Conservation (phyloP, 108 stramenopile genomes). For the Pseudonitzschia delicatissima region DNA sequence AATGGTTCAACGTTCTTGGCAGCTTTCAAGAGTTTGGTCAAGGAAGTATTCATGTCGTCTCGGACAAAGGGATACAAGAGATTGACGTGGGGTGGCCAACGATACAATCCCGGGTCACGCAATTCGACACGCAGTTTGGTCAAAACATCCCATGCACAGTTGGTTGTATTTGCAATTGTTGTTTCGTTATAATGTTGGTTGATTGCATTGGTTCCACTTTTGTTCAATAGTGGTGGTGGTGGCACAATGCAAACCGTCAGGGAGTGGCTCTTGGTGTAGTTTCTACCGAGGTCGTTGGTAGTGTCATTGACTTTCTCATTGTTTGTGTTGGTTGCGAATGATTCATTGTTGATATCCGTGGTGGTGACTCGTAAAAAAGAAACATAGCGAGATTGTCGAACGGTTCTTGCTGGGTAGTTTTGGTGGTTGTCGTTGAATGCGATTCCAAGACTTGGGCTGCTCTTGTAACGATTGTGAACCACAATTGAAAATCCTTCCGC, state of each 20-base stretch:
- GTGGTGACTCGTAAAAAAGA: too few species aligned
- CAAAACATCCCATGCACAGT: constrained; percentile 37
- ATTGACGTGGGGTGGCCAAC: constrained; percentile 66
- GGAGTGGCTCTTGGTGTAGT: constrained; percentile 14
- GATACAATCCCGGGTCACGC: constrained; percentile 54
- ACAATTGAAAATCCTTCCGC: too few species aligned
- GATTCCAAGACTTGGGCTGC: too few species aligned
- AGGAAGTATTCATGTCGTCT: background rate
- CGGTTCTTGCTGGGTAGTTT: too few species aligned
- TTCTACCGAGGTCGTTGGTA: too few species aligned
- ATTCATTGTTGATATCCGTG: too few species aligned
- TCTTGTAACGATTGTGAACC: too few species aligned
- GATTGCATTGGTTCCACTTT: background rate
- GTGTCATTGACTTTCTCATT: too few species aligned
- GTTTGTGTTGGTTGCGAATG: too few species aligned
- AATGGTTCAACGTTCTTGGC: background rate
- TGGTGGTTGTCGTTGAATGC: too few species aligned
- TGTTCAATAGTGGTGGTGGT: constrained; percentile 15
- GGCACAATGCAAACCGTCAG: constrained; percentile 57
- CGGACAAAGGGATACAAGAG: constrained; percentile 52
- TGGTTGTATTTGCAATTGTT: background rate
- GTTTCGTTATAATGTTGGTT: background rate
- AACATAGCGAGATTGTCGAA: too few species aligned
- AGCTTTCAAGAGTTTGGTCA: background rate
- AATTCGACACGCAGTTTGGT: constrained; percentile 33